Conservation (phyloP, 2,329 filamentous ascomycete genomes). For the Paramyrothecium sp. region DNA sequence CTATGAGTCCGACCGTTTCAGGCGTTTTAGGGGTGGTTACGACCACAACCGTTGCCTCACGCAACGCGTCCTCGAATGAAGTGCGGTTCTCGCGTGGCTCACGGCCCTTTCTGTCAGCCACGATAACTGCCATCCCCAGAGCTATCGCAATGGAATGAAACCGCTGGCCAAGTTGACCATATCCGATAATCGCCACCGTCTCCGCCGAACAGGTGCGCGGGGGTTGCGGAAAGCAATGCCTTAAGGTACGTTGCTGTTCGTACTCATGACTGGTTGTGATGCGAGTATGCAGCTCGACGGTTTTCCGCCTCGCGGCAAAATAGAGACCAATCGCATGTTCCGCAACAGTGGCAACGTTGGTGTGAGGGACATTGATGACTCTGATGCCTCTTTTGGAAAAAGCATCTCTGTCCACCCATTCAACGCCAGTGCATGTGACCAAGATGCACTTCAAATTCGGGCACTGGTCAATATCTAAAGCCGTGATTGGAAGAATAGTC, state of each 20-base stretch:
- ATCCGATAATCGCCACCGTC: conserved; percentile 22
- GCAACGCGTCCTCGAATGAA: conserved; percentile 16
- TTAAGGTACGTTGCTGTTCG: conserved; percentile 9
- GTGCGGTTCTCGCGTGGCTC: conserved; percentile 5
- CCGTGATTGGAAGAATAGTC: no score
- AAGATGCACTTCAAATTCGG: no score
- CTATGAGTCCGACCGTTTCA: conserved; percentile 16
- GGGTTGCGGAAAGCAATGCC: no score
- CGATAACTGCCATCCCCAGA: conserved; percentile 19
- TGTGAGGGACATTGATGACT: conserved; percentile 70
- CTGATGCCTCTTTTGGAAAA: conserved; percentile 73
- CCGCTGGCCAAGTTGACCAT: conserved; percentile 20
- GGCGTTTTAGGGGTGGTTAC: conserved; percentile 19
- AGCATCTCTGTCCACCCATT: no score
- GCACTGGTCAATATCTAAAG: no score
- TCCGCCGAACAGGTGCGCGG: conserved; percentile 24
- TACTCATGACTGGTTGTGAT: conserved; percentile 3
- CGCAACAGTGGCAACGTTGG: conserved; percentile 72
- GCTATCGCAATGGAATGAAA: conserved; percentile 15
- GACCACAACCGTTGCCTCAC: conserved; percentile 18
- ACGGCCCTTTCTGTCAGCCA: conserved; percentile 17
- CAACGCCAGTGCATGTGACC: no score
- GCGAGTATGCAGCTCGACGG: conserved; percentile 4
- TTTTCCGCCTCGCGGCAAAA: conserved; percentile 43
- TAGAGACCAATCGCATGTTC: conserved; percentile 70